Evolutionary conservation across 345 rosid genomes (phyloP).

Genomic region (Euphorbia lathyris): DNA sequence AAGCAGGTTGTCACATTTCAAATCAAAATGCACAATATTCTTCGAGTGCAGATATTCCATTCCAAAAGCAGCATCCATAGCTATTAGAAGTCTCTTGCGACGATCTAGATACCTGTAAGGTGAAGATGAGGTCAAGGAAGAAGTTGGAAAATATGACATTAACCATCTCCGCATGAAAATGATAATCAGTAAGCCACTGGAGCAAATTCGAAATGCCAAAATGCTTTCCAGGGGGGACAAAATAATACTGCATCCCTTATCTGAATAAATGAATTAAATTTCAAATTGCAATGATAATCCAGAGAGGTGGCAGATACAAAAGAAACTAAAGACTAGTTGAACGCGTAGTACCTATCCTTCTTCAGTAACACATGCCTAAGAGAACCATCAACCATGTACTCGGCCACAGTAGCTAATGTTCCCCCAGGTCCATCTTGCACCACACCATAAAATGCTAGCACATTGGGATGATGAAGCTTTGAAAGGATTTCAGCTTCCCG

Average conservation of each 20-base stretch:
- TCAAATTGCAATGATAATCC: neutral
- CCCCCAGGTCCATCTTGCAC: conserved; percentile 89
- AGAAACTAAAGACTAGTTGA: conserved; percentile 9
- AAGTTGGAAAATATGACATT: conserved; percentile 5
- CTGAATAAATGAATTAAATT: neutral
- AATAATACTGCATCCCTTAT: neutral
- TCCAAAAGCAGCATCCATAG: conserved; percentile 99
- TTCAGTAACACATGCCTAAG: conserved; percentile 85
- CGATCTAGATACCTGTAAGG: conserved; percentile 75
- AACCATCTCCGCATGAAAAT: neutral
- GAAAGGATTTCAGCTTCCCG: conserved; percentile 91
- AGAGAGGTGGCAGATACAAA: conserved; percentile 3
- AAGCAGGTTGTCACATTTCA: conserved; percentile 94
- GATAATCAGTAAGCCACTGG: conserved; percentile 1
- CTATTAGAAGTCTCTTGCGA: conserved; percentile 86
- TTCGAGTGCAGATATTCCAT: conserved; percentile 97
- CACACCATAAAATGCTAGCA: conserved; percentile 95
- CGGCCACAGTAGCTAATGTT: conserved; percentile 81
- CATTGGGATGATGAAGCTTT: conserved; percentile 93
- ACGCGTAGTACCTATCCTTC: conserved; percentile 60
- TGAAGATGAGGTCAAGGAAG: conserved; percentile 13
- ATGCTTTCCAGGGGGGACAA: neutral
- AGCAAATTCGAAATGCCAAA: conserved; percentile 1
- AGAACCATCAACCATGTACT: conserved; percentile 96
- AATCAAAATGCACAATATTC: conserved; percentile 95